Base-by-base conservation (phyloP, 73 alveolate species). In the Effrenium voratum region DNA sequence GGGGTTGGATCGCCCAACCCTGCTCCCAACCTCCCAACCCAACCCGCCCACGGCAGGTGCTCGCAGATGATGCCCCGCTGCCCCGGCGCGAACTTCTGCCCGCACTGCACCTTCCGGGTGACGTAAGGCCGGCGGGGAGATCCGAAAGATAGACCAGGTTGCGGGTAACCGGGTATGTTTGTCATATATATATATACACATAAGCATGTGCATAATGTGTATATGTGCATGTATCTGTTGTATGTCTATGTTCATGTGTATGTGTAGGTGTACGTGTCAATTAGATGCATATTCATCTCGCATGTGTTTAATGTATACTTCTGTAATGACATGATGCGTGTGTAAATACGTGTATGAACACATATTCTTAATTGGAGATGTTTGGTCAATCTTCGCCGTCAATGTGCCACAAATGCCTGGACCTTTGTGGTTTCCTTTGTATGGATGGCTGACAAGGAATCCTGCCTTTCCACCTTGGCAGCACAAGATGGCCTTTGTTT, bases 11-110 rank as follows among this genome's bases (percentile, higher is more conserved):
- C n/a, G n/a, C n/a, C n/a, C n/a, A n/a, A n/a, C n/a, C n/a, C n/a
- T n/a, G n/a, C n/a, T n/a, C n/a, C n/a, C n/a, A n/a, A n/a, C n/a
- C n/a, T n/a, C n/a, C n/a, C n/a, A n/a, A n/a, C n/a, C n/a, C n/a
- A n/a, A n/a, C n/a, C n/a, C n/a, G n/a, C n/a, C n/a, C n/a, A n/a
- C n/a, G 44, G 26, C 2, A 86, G 94, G 94, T 86, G 94, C 22
- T 82, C 49, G 34, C 19, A 30, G 28, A 68, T 46, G 12, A 86
- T 86, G 94, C 94, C 94, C 12, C 41, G 82, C 28, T 36, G 63
- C 41, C 68, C 44, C 8, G 94, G 94, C 34, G 94, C 94, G 46
- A 86, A 86, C 66, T 86, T 86, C 83, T 86, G 94, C 66, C 83
- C 94, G 16, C 94, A 86, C 68, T 86, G 94, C 83, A 86, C 52